Evolutionary conservation across 2,329 filamentous ascomycete genomes (phyloP).

Genomic region (Fusarium sp.): DNA sequence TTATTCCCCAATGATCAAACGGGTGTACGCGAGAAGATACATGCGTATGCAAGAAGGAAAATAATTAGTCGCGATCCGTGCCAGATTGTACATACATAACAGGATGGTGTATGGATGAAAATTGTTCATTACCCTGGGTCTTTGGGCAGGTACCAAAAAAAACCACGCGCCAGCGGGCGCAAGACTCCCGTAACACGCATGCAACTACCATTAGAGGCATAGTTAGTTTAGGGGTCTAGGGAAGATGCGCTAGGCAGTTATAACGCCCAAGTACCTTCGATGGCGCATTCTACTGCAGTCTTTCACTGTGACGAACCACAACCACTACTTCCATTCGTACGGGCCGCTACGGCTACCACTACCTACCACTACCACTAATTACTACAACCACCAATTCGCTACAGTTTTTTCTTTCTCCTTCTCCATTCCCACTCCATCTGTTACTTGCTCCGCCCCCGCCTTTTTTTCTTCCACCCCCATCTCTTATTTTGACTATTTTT

Average conservation of each 20-base stretch:
- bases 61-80: conserved; percentile 23
- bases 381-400: neutral
- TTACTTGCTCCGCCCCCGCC: conserved; percentile 48
- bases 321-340: neutral
- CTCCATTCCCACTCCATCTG: conserved; percentile 14
- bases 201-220: conserved; percentile 41
- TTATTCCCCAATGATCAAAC: conserved; percentile 17
- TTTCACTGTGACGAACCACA: conserved; percentile 2
- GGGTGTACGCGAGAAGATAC: conserved; percentile 35
- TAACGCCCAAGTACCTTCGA: neutral
- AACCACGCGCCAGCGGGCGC: conserved; percentile 37
- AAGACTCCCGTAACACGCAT: conserved; percentile 34
- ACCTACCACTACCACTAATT: conserved; percentile 11
- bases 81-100: neutral
- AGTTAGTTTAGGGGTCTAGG: conserved; percentile 34
- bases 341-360: neutral
- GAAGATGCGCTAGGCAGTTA: conserved; percentile 9
- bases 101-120: conserved; percentile 22
- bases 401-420: too few relatives aligned
- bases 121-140: conserved; percentile 17
- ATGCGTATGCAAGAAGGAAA: conserved; percentile 22
- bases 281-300: conserved; percentile 6
- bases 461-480: conserved; percentile 39
- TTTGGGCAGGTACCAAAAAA: conserved; percentile 28
- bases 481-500: conserved; percentile 39